These are phyloP conservation scores for Lichtheimia ornata DNA, from an alignment of 371 early-diverging fungal species.

Conservation along the genomic window DNA sequence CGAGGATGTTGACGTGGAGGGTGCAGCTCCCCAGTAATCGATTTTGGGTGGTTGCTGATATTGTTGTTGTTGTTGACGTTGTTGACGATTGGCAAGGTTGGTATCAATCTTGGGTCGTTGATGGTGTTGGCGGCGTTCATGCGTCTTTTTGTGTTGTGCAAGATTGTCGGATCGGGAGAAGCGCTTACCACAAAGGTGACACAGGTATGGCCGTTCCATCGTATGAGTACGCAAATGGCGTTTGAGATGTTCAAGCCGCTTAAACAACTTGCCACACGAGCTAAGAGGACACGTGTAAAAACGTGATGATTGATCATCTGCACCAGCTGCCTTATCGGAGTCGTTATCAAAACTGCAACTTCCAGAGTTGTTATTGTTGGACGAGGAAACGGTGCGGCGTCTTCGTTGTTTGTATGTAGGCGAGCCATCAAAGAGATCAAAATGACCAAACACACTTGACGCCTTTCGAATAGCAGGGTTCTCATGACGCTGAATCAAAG, in stretches of 20 bases:
- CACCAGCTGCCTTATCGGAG: background rate
- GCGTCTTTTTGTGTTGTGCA: constrained; percentile 82
- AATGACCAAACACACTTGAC: constrained; percentile 54
- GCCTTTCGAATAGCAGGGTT: constrained; percentile 22
- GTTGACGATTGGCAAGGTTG: background rate
- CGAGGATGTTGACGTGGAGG: background rate
- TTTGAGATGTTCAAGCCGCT: constrained; percentile 80
- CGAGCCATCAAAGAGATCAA: constrained; percentile 69
- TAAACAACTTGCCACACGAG: constrained; percentile 73
- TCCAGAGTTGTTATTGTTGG: background rate
- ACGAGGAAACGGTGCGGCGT: constrained; percentile 43
- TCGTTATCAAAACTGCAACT: background rate
- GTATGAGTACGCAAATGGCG: constrained; percentile 68
- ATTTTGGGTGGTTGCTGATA: background rate
- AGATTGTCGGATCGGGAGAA: constrained; percentile 84
- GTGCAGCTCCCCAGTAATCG: background rate
- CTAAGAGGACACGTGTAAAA: constrained; percentile 17
- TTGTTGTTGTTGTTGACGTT: background rate
- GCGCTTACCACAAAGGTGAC: constrained; percentile 72
- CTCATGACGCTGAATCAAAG: background rate
- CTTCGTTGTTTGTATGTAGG: constrained; percentile 76
- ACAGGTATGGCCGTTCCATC: constrained; percentile 67
- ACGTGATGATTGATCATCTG: constrained; percentile 12
- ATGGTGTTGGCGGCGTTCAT: constrained; percentile 34
- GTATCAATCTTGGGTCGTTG: background rate